Percentiles rank a stretch among this genome's conserved stretches.
These are phyloP conservation scores for Picea sitchensis DNA, from an alignment of 75 land plant genomes.

Conservation along the genomic window DNA sequence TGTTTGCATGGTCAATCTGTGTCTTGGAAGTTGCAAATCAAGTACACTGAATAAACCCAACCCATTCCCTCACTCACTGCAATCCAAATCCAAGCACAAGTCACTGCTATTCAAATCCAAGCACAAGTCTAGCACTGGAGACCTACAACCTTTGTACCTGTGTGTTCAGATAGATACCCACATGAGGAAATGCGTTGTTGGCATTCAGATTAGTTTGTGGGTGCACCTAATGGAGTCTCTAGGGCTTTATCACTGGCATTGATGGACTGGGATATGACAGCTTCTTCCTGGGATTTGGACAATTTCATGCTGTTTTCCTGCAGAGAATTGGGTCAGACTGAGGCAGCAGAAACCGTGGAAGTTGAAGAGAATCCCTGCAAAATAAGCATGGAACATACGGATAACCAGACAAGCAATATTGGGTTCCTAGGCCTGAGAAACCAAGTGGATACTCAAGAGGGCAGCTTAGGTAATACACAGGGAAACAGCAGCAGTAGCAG, in stretches of 20 bases:
- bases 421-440: constrained; percentile 6
- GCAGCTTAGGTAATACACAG: background rate
- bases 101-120: background rate
- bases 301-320: background rate
- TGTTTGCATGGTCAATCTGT: background rate
- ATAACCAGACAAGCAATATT: background rate
- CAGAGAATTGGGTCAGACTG: background rate
- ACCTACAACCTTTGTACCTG: background rate
- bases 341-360: background rate
- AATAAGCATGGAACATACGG: background rate
- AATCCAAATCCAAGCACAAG: background rate
- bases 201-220: background rate
- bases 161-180: background rate
- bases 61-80: background rate
- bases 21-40: constrained; percentile 1
- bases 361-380: background rate
- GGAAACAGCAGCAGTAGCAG: background rate
- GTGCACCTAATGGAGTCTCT: background rate
- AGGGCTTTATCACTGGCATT: constrained; percentile 4
- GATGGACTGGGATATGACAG: background rate
- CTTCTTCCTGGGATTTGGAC: background rate
- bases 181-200: background rate
- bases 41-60: background rate
- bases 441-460: constrained; percentile 3
- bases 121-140: too few species aligned